Conservation (phyloP, 495 filamentous ascomycete species). For the Aspergillus bertholletiae region DNA sequence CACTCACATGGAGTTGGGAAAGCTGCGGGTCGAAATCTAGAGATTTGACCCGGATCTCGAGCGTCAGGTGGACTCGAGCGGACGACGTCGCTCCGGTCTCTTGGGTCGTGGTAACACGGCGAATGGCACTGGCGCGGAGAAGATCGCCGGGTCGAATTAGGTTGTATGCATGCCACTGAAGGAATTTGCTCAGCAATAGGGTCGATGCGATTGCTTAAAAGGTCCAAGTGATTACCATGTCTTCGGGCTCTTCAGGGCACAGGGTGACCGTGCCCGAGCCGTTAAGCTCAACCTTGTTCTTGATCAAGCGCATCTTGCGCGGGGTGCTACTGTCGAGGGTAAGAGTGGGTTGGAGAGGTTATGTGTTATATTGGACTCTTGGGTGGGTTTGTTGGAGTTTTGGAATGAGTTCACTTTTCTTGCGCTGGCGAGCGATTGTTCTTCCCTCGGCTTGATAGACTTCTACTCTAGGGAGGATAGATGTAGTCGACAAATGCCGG, state of each 20-base stretch:
- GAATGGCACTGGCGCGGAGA: constrained; percentile 77
- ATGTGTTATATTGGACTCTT: background rate
- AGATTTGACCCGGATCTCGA: constrained; percentile 75
- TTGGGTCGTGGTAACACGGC: constrained; percentile 67
- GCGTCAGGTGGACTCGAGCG: constrained; percentile 69
- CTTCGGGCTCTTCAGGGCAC: constrained; percentile 87
- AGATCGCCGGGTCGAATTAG: constrained; percentile 78
- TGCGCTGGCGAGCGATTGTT: background rate
- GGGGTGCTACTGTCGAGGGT: background rate
- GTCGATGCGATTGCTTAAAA: background rate
- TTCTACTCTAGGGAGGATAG: background rate
- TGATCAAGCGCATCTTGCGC: constrained; percentile 63
- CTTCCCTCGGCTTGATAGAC: background rate
- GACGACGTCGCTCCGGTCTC: constrained; percentile 73
- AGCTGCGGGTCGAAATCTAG: constrained; percentile 89
- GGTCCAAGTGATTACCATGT: constrained; percentile 64
- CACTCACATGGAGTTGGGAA: constrained; percentile 79
- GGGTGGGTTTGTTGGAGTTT: background rate
- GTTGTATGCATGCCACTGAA: constrained; percentile 94
- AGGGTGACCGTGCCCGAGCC: constrained; percentile 78
- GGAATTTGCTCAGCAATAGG: background rate
- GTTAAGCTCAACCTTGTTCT: constrained; percentile 68
- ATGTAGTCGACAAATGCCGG: background rate
- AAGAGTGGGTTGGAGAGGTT: background rate
- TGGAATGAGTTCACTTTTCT: background rate